Conservation (phyloP, 352 stramenopile genomes). For the Peronospora destructor region DNA sequence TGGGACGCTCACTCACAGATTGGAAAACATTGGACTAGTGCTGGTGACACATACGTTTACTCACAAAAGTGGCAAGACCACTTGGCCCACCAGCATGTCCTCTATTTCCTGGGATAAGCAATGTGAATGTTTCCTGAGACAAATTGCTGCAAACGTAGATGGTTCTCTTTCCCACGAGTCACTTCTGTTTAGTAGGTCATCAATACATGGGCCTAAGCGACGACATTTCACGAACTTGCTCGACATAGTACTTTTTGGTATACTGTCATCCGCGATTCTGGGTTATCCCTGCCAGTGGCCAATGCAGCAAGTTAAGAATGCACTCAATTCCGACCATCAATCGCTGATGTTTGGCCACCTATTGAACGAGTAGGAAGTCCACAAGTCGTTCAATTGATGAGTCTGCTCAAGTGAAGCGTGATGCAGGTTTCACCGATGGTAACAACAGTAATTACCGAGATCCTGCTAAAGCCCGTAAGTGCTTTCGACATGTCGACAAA, state of each 20-base stretch:
- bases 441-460: constrained; percentile 79
- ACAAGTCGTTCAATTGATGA: constrained; percentile 2
- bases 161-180: constrained; percentile 21
- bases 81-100: no score
- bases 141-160: no score
- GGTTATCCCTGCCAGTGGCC: constrained; percentile 2
- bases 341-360: constrained; percentile 6
- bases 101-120: no score
- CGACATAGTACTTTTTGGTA: constrained; percentile 41
- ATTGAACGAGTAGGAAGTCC: constrained; percentile 9
- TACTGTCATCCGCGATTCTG: constrained; percentile 33
- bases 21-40: no score
- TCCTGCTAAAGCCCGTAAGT: constrained; percentile 65
- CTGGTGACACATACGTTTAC: no score
- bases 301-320: constrained; percentile 24
- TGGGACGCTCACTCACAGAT: no score
- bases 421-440: constrained; percentile 39
- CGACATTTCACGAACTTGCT: constrained; percentile 58
- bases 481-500: constrained; percentile 86
- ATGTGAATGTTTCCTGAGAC: no score
- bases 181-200: constrained; percentile 33
- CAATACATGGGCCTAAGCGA: constrained; percentile 22
- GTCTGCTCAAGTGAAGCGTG: constrained; percentile 1
- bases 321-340: constrained; percentile 30
- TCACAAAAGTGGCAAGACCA: no score